Percentiles rank a stretch among this genome's conserved stretches.
phyloP scores from a whole-genome alignment of 2,329 filamentous ascomycete genomes.

The Plenodomus lindquistii region DNA sequence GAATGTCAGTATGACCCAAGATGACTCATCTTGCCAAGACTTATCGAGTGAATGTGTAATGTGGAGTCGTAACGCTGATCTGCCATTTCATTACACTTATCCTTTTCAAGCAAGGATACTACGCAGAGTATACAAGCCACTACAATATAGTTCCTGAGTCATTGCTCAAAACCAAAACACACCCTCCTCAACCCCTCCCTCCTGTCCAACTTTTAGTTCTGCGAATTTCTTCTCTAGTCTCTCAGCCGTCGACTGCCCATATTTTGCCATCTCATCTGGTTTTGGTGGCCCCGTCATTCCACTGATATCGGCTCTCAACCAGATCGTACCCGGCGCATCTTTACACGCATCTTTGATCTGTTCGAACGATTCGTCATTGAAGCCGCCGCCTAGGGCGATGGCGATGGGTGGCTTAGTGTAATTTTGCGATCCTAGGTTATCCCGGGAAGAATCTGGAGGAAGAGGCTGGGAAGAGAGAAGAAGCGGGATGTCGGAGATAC shows the following conservation, averaged over 20 bases:
- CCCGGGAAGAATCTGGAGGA: background rate
- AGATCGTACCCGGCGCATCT: slow-evolving; percentile 4
- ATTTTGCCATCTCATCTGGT: slow-evolving; percentile 6
- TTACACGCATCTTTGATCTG: slow-evolving; percentile 2
- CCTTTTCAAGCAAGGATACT: background rate
- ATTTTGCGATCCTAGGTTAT: background rate
- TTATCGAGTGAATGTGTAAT: background rate
- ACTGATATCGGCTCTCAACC: slow-evolving; percentile 10
- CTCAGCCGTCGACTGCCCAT: slow-evolving; percentile 6
- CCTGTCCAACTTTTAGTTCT: slow-evolving; percentile 6
- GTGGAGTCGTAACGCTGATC: background rate
- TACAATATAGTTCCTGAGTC: too few relatives aligned
- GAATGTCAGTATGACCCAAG: background rate
- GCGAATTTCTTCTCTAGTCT: slow-evolving; percentile 11
- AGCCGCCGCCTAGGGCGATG: slow-evolving; percentile 1
- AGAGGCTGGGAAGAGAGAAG: background rate
- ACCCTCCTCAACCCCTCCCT: slow-evolving; percentile 3
- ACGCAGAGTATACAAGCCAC: background rate
- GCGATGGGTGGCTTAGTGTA: background rate
- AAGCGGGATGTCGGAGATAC: slow-evolving; percentile 9
- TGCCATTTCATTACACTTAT: too few relatives aligned
- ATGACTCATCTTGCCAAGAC: background rate
- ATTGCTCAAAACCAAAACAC: slow-evolving; percentile 3
- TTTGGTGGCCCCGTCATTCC: slow-evolving; percentile 2
- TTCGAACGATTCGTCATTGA: slow-evolving; percentile 1